Evolutionary conservation across 352 stramenopile genomes (phyloP), one percentile per base, ranked within the genome.

Genomic region (Blastocystis sp.): DNA sequence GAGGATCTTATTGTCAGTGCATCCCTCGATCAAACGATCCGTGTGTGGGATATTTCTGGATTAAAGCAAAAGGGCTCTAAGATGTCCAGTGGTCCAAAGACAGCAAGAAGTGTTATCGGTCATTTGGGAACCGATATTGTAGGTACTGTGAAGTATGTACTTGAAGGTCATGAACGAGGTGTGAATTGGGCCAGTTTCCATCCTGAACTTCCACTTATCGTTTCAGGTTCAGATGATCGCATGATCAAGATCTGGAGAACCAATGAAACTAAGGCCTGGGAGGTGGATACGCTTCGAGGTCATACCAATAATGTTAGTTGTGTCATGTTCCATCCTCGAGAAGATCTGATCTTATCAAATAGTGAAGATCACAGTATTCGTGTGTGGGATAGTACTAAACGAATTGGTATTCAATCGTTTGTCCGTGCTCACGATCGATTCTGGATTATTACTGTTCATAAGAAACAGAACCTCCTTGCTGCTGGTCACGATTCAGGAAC

Each of bases 141-240:
- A 89, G 97, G 97, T 37, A 97, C 98, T 39, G 96, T 99, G 66
- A 99, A 99, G 91, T 99, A 99, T 90, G 96, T 99, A 9, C 92
- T 99, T 42, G 96, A 99, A 85, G 96, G 96, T 81, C 97, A 99
- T 89, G 96, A 99, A 90, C 93, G 96, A 66, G 96, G 97, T 81
- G 97, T 99, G 9, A 99, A 99, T 91, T 99, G 97, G 96, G 97
- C 96, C 0, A 93, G 92, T 61, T 99, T 99, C 91, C 96, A 99
- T 92, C 85, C 88, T 1, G 61, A 85, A 52, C 91, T 99, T 49
- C 96, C 96, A 52, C 91, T 99, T 14, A 96, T 99, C 86, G 95
- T 98, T 46, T 98, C 93, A 49, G 97, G 96, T 21, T 96, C 97
- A 7, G 97, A 99, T 92, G 97, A 99, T 90, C 93, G 96, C 59